These are phyloP conservation scores for Glaciozyma martinii DNA, from an alignment of 768 basidiomycete genomes.

Conservation along the genomic window DNA sequence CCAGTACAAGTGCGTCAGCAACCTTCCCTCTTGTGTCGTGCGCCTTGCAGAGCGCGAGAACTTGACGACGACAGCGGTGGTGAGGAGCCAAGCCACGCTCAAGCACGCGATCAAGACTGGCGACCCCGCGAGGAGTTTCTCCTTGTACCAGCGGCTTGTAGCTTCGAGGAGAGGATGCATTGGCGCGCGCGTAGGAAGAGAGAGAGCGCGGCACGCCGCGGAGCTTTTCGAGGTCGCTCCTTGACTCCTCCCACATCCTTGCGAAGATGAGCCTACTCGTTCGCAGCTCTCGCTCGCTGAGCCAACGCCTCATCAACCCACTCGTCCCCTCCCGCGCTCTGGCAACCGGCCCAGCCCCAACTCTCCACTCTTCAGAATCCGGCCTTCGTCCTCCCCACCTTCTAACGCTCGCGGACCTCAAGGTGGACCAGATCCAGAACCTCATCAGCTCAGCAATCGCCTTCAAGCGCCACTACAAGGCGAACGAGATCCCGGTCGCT, in stretches of 20 bases:
- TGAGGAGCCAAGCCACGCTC: too few species aligned
- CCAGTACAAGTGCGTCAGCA: too few species aligned
- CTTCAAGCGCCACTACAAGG: constrained; percentile 37
- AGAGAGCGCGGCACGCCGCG: too few species aligned
- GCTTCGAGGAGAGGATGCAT: too few species aligned
- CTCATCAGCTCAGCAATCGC: constrained; percentile 56
- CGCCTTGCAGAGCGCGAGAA: too few species aligned
- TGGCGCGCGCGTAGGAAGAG: too few species aligned
- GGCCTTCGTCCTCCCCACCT: constrained; percentile 52
- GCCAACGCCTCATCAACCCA: background rate
- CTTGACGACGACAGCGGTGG: too few species aligned
- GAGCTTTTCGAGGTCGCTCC: too few species aligned
- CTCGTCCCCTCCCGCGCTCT: background rate
- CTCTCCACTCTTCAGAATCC: constrained; percentile 21
- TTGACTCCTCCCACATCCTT: background rate
- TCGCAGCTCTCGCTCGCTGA: background rate
- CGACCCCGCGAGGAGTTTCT: too few species aligned
- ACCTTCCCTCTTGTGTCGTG: too few species aligned
- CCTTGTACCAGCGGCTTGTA: too few species aligned
- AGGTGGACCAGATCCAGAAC: constrained; percentile 59
- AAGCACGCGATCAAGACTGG: too few species aligned
- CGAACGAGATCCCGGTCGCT: constrained; percentile 17
- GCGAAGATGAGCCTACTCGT: background rate
- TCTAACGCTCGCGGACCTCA: constrained; percentile 81
- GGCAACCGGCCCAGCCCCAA: background rate